Evolutionary conservation across 495 filamentous ascomycete genomes (phyloP).

Genomic region (Aspergillus ellipticus): DNA sequence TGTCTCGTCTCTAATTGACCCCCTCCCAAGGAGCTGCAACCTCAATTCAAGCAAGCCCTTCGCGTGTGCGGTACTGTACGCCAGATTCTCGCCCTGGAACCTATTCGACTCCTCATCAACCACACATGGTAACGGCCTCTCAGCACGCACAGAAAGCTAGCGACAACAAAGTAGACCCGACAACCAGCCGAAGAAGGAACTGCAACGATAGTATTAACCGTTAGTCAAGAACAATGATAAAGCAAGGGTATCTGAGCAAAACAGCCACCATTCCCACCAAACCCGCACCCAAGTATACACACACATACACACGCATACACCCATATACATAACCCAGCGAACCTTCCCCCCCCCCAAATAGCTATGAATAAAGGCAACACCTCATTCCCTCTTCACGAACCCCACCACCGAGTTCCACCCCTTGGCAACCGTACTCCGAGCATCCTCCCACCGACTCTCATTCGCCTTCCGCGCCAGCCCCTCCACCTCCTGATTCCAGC

Average conservation of each 20-base stretch:
- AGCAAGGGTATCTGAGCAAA: slow-evolving; percentile 18
- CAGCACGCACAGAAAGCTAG: background rate
- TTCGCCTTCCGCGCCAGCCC: slow-evolving; percentile 63
- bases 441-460: slow-evolving; percentile 58
- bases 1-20: background rate
- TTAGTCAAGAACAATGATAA: slow-evolving; percentile 4
- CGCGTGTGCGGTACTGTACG: background rate
- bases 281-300: slow-evolving; percentile 6
- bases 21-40: background rate
- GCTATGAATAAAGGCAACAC: too few species aligned
- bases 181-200: background rate
- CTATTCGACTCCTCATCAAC: background rate
- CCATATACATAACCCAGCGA: slow-evolving; percentile 14
- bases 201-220: background rate
- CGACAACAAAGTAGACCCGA: background rate
- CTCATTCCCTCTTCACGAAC: slow-evolving; percentile 37
- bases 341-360: too few species aligned
- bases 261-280: background rate
- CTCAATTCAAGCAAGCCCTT: background rate
- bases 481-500: slow-evolving; percentile 76
- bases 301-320: slow-evolving; percentile 8
- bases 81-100: background rate
- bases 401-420: slow-evolving; percentile 30
- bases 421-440: slow-evolving; percentile 45
- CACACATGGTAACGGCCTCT: background rate